Conservation (phyloP, 163 green algal genomes). For the Volvox carteri region DNA sequence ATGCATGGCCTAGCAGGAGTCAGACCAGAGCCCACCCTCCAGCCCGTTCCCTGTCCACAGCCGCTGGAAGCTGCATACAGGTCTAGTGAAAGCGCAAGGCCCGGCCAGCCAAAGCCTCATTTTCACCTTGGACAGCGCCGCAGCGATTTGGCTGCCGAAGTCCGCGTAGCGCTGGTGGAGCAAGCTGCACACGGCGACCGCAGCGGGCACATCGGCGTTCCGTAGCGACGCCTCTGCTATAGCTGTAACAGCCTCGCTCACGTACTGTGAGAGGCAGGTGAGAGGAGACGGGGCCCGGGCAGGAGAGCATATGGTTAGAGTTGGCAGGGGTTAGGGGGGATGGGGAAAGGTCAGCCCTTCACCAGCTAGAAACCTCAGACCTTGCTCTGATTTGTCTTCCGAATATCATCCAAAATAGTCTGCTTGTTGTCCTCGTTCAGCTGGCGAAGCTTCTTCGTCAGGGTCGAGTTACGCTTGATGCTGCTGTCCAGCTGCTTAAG, state of each 20-base stretch:
- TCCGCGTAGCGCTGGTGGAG: conserved; percentile 93
- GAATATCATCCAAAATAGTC: conserved; percentile 86
- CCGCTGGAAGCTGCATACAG: too few relatives aligned
- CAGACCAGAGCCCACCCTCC: too few relatives aligned
- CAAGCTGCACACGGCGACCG: conserved; percentile 79
- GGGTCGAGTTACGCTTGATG: conserved; percentile 93
- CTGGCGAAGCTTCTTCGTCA: conserved; percentile 89
- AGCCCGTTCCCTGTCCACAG: too few relatives aligned
- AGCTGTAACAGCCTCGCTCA: conserved; percentile 91
- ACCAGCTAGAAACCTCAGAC: too few relatives aligned
- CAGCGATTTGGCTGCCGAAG: conserved; percentile 74
- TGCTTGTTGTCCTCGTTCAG: conserved; percentile 87
- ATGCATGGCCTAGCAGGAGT: too few relatives aligned
- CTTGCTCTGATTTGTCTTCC: conserved; percentile 86
- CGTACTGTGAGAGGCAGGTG: conserved; percentile 81
- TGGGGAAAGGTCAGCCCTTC: background rate
- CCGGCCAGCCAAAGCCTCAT: background rate
- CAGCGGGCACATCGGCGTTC: conserved; percentile 83
- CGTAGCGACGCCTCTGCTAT: conserved; percentile 89
- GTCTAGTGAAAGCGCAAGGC: too few relatives aligned
- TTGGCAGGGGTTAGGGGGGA: background rate
- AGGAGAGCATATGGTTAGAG: background rate
- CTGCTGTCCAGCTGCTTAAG: conserved; percentile 88
- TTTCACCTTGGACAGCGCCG: conserved; percentile 65
- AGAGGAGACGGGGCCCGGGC: background rate